These are phyloP conservation scores for Stephania cephalantha DNA, from an alignment of 164 flowering plant genomes.

Conservation along the genomic window DNA sequence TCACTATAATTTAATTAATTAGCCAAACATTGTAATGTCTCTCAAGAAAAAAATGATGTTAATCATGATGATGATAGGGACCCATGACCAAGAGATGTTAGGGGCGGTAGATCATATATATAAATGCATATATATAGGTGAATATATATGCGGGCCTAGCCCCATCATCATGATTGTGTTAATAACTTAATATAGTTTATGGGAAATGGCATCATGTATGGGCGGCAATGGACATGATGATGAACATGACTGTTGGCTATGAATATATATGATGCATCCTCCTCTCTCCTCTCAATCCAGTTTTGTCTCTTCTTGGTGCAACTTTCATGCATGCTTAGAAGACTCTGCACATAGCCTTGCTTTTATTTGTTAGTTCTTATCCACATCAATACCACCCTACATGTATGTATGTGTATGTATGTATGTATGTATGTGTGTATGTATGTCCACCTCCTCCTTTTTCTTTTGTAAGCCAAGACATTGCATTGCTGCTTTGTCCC, in stretches of 20 bases:
- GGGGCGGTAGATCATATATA: neutral
- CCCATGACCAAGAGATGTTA: neutral
- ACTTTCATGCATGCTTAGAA: neutral
- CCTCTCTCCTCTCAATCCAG: neutral
- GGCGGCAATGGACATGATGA: slow-evolving; percentile 8
- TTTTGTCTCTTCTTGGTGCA: slow-evolving; percentile 1
- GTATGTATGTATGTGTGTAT: no score
- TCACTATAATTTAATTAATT: no score
- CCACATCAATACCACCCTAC: neutral
- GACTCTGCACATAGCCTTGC: neutral
- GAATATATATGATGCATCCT: neutral
- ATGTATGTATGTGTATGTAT: no score
- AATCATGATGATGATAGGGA: neutral
- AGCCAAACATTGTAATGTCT: no score
- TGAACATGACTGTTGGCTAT: slow-evolving; percentile 5
- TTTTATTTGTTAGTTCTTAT: neutral
- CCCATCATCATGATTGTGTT: neutral
- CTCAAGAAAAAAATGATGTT: neutral
- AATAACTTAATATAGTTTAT: neutral
- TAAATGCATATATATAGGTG: no score
- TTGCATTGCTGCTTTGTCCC: no score
- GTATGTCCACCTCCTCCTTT: no score
- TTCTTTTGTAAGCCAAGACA: no score
- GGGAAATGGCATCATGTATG: neutral
- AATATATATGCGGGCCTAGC: neutral